Base-by-base conservation (phyloP, 192 early-diverging fungal genomes). In the Entomortierella parvispora region DNA sequence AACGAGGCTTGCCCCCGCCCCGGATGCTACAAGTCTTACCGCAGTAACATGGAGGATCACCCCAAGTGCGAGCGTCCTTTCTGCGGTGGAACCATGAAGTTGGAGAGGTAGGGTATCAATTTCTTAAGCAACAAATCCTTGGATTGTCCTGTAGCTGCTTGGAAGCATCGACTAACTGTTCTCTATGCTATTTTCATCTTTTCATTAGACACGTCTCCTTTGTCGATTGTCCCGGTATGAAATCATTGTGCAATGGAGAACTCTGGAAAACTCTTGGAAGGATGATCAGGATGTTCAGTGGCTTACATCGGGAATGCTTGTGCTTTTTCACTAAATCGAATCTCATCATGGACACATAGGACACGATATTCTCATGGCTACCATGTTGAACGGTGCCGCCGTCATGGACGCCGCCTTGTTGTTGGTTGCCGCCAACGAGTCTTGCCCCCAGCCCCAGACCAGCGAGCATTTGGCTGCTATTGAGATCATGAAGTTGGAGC, bases 361-460 rank as follows among this genome's bases (percentile, higher is more conserved):
- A 46, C 97, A 99, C 94, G 97, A 99, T 85, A 94, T 98, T 93
- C 92, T 98, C 67, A 98, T 97, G 97, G 94, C 96, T 34, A 98
- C 96, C 62, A 98, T 99, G 97, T 86, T 99, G 65, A 97, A 95
- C 87, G 97, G 97, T 66, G 94, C 95, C 37, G 97, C 97, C 29
- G 96, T 99, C 60, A 99, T 99, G 97, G 97, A 99, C 86, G 97
- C 97, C 46, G 97, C 97, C 6, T 81, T 99, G 68, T 88, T 99
- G 47, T 85, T 99, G 70, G 93, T 99, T 86, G 97, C 97, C 4
- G 97, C 93, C 65, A 99, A 99, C 84, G 97, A 98, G 86, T 89
- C 92, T 14, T 98, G 97, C 86, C 97, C 97, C 43, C 97, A 99
- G 86, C 97, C 97, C 26, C 97, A 99, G 86, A 99, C 97, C 29